phyloP scores from a whole-genome alignment of 768 basidiomycete species.

The Gloeopeniophorella convolvens region DNA sequence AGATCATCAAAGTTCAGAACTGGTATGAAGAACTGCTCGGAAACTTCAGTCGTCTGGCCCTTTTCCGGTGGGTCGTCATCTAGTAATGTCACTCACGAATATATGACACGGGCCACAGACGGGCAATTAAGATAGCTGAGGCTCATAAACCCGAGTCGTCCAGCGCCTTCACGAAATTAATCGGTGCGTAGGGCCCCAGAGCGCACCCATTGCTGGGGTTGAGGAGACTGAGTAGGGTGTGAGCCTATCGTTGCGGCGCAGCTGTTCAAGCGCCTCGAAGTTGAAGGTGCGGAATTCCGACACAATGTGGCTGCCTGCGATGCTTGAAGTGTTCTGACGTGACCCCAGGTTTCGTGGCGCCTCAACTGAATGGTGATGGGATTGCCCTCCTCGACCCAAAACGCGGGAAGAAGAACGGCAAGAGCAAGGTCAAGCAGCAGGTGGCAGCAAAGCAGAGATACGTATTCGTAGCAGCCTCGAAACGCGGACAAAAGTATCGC shows the following conservation, averaged over 20 bases:
- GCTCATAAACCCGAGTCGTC: constrained; percentile 34
- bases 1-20: constrained; percentile 51
- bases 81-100: background rate
- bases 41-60: constrained; percentile 61
- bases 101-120: constrained; percentile 40
- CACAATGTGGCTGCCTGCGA: too few species aligned
- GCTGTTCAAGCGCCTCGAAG: constrained; percentile 61
- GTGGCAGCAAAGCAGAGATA: constrained; percentile 52
- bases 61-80: constrained; percentile 48
- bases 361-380: constrained; percentile 35
- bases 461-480: constrained; percentile 45
- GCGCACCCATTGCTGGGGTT: background rate
- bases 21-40: constrained; percentile 53
- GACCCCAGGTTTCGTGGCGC: constrained; percentile 51
- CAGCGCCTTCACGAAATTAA: constrained; percentile 50
- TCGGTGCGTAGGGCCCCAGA: constrained; percentile 40
- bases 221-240: constrained; percentile 36
- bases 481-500: constrained; percentile 41
- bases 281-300: constrained; percentile 44
- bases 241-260: constrained; percentile 50
- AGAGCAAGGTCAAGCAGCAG: constrained; percentile 35
- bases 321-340: background rate
- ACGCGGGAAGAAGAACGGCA: constrained; percentile 27
- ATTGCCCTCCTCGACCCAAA: constrained; percentile 36
- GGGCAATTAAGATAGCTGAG: constrained; percentile 67